phyloP scores from a whole-genome alignment of 2,329 filamentous ascomycete species.

The Sporothrix pallida region DNA sequence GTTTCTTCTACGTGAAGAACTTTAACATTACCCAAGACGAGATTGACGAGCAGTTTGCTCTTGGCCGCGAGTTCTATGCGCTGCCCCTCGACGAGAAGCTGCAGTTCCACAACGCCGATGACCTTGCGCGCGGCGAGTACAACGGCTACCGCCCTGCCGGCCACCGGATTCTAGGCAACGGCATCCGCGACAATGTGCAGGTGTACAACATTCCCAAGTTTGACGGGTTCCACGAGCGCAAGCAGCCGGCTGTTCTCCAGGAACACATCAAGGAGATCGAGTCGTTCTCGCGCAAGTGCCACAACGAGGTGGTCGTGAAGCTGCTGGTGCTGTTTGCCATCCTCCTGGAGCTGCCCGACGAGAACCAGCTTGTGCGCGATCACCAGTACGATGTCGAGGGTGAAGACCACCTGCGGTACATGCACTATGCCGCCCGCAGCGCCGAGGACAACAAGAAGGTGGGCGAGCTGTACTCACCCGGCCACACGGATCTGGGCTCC shows the following conservation, averaged over 20 bases:
- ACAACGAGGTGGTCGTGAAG: constrained; percentile 58
- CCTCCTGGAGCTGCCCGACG: constrained; percentile 61
- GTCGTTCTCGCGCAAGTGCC: constrained; percentile 50
- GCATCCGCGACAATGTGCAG: constrained; percentile 60
- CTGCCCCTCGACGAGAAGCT: constrained; percentile 62
- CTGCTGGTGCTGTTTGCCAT: constrained; percentile 64
- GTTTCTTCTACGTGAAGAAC: constrained; percentile 65
- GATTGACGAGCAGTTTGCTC: constrained; percentile 61
- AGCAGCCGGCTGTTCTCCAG: constrained; percentile 54
- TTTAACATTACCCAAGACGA: constrained; percentile 61
- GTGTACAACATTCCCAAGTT: constrained; percentile 68
- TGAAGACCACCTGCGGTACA: constrained; percentile 65
- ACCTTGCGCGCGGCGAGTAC: constrained; percentile 56
- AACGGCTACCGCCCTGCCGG: constrained; percentile 58
- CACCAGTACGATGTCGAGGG: constrained; percentile 61
- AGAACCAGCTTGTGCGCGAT: constrained; percentile 60
- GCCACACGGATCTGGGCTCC: constrained; percentile 60
- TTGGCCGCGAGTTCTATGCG: constrained; percentile 56
- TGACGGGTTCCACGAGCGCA: constrained; percentile 51
- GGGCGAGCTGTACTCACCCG: constrained; percentile 39
- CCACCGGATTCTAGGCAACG: constrained; percentile 39
- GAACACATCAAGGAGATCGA: constrained; percentile 61
- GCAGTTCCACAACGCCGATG: constrained; percentile 49
- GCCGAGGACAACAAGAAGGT: constrained; percentile 46
- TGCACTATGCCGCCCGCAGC: constrained; percentile 58